These are phyloP conservation scores for Botryosphaeria agaves DNA, from an alignment of 2,329 filamentous ascomycete genomes.

Conservation along the genomic window DNA sequence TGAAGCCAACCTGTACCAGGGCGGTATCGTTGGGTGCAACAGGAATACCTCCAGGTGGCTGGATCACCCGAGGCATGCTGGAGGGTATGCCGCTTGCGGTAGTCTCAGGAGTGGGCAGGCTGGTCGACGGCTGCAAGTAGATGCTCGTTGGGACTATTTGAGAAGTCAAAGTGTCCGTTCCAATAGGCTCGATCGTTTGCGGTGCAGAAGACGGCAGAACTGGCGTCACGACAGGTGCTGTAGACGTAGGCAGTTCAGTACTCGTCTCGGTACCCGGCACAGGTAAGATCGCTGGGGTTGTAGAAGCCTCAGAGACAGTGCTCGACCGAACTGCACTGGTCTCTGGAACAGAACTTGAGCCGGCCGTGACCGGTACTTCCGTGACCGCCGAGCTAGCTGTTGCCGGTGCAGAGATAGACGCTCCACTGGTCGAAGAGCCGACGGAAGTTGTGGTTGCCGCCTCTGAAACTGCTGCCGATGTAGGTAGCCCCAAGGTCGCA, in stretches of 20 bases:
- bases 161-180: conserved; percentile 25
- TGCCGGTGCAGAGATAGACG: no score
- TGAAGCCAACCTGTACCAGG: conserved; percentile 73
- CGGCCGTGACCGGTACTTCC: no score
- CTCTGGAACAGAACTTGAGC: no score
- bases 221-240: conserved; percentile 8
- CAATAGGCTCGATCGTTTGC: conserved; percentile 27
- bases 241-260: conserved; percentile 3
- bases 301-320: conserved; percentile 1
- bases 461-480: no score
- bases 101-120: conserved; percentile 23
- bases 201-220: conserved; percentile 14
- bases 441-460: no score
- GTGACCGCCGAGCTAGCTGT: neutral
- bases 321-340: neutral
- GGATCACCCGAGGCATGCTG: conserved; percentile 56
- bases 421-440: no score
- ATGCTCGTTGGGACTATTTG: conserved; percentile 44
- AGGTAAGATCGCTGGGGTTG: conserved; percentile 5
- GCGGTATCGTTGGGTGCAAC: conserved; percentile 44
- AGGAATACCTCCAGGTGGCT: conserved; percentile 44
- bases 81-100: conserved; percentile 40
- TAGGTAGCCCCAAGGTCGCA: no score
- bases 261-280: conserved; percentile 4
- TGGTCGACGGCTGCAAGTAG: conserved; percentile 36